Evolutionary conservation across 352 stramenopile genomes (phyloP).

Genomic region (Globisporangium viniferum): DNA sequence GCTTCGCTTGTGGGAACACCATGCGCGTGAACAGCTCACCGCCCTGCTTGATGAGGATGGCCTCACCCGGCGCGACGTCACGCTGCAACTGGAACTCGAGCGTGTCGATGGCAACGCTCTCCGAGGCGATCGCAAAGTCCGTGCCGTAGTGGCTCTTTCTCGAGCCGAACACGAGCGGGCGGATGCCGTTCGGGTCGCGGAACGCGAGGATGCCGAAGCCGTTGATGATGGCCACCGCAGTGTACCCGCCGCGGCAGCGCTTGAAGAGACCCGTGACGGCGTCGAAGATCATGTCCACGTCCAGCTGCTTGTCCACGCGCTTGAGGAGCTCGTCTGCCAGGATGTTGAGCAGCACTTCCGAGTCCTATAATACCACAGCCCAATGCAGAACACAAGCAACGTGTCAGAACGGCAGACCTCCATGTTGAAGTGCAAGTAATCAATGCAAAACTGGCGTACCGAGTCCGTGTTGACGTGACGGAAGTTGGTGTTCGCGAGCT

Average conservation of each 20-base stretch:
- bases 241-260: slow-evolving; percentile 95
- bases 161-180: slow-evolving; percentile 93
- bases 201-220: slow-evolving; percentile 97
- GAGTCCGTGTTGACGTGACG: slow-evolving; percentile 98
- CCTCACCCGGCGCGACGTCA: slow-evolving; percentile 96
- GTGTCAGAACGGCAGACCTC: background rate
- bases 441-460: slow-evolving; percentile 17
- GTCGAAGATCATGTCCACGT: slow-evolving; percentile 86
- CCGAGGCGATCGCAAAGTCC: slow-evolving; percentile 95
- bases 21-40: slow-evolving; percentile 84
- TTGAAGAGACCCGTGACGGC: slow-evolving; percentile 92
- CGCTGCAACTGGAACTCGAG: slow-evolving; percentile 95
- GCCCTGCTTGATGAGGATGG: slow-evolving; percentile 93
- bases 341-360: slow-evolving; percentile 98
- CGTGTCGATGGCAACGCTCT: slow-evolving; percentile 98
- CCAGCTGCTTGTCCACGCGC: slow-evolving; percentile 60
- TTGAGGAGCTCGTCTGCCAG: slow-evolving; percentile 96
- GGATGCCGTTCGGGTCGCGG: slow-evolving; percentile 97
- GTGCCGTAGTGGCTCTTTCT: slow-evolving; percentile 77
- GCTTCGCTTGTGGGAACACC: slow-evolving; percentile 63
- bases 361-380: slow-evolving; percentile 70
- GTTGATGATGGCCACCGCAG: slow-evolving; percentile 97
- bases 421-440: background rate
- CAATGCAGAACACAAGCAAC: background rate
- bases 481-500: slow-evolving; percentile 91